Evolutionary conservation across 176 grass and related monocot species (phyloP).

Genomic region (Alloteropsis semialata): DNA sequence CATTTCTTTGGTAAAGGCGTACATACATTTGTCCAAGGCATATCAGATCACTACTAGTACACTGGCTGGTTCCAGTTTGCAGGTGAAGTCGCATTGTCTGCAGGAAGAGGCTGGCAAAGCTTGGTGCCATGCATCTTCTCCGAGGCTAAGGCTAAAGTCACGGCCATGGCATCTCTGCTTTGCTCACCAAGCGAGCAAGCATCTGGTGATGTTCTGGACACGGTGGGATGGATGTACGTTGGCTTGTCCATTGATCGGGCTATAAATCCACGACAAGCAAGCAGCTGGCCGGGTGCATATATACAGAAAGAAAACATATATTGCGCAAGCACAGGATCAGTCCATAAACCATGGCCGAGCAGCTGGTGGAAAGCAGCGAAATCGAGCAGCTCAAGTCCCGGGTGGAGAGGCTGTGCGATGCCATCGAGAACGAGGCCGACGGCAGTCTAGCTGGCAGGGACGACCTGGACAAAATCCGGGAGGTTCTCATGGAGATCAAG

Average conservation of each 20-base stretch:
- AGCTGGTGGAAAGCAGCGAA: not conserved
- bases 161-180: constrained; percentile 21
- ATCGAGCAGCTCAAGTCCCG: not conserved
- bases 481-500: not conserved
- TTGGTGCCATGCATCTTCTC: not conserved
- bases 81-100: not conserved
- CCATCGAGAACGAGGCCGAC: not conserved
- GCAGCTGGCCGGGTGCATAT: not conserved
- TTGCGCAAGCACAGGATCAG: not conserved
- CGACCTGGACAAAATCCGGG: not conserved
- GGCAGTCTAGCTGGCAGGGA: not conserved
- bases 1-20: not conserved
- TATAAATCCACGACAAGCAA: not conserved
- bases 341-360: not conserved
- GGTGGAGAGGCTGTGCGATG: not conserved
- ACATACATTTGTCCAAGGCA: too few species aligned
- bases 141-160: not conserved
- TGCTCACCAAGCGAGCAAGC: constrained; percentile 34
- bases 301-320: not conserved
- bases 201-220: constrained; percentile 17
- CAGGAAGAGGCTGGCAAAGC: not conserved
- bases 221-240: not conserved
- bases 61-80: not conserved
- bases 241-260: not conserved
- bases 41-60: not conserved